phyloP scores from a whole-genome alignment of 257 asterid genomes.

The Coffea eugenioides region DNA sequence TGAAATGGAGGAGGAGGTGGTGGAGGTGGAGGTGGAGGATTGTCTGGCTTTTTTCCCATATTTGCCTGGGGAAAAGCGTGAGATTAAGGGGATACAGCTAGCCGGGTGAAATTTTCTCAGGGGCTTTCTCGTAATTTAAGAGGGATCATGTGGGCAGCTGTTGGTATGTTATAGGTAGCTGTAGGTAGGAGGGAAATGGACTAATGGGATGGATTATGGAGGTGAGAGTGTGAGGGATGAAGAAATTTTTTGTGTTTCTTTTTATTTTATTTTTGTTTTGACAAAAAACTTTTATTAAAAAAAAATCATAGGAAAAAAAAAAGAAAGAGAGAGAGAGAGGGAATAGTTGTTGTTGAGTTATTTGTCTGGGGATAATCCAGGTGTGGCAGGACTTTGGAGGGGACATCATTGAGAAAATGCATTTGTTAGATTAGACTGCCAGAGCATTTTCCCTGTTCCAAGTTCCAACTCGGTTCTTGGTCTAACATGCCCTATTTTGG shows the following conservation, averaged over 20 bases:
- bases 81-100: slow-evolving; percentile 17
- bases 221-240: not conserved
- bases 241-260: not conserved
- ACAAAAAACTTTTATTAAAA: not conserved
- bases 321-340: not conserved
- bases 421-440: slow-evolving; percentile 4
- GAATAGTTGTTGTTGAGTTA: not conserved
- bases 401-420: slow-evolving; percentile 9
- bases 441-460: slow-evolving; percentile 28
- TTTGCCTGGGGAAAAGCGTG: slow-evolving; percentile 16
- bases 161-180: not conserved
- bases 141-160: not conserved
- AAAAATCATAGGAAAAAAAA: not conserved
- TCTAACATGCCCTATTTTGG: slow-evolving; percentile 9
- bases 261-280: not conserved
- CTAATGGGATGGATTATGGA: not conserved
- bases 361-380: not conserved
- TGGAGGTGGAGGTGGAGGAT: not conserved
- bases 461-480: not conserved
- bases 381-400: slow-evolving; percentile 1
- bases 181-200: not conserved
- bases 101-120: slow-evolving; percentile 15
- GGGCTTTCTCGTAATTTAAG: slow-evolving; percentile 13
- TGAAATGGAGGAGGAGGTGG: not conserved
- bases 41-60: not conserved